phyloP scores from a whole-genome alignment of 1,284 basidiomycete species.

The Lentinula novae-zelandiae region DNA sequence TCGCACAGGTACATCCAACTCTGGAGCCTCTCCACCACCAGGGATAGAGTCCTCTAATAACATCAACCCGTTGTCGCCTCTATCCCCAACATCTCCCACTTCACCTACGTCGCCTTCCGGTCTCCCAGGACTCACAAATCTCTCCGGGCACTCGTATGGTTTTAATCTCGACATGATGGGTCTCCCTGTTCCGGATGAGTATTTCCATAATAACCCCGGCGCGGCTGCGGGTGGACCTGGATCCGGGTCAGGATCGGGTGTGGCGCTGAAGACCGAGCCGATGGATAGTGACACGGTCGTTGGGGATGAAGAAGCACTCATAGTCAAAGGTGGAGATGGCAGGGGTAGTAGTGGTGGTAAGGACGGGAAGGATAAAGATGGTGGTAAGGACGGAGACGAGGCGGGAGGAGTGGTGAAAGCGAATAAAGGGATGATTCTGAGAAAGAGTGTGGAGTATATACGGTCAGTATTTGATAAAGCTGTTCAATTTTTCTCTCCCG shows the following conservation, averaged over 20 bases:
- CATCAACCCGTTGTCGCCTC: neutral
- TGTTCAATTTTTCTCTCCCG: slow-evolving; percentile 4
- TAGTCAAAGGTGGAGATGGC: neutral
- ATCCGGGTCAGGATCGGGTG: neutral
- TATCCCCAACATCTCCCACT: slow-evolving; percentile 7
- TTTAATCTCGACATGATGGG: slow-evolving; percentile 5
- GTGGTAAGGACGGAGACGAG: slow-evolving; percentile 19
- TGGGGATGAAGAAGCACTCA: neutral
- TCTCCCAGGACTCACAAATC: neutral
- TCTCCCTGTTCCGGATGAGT: slow-evolving; percentile 5
- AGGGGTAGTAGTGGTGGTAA: slow-evolving; percentile 21
- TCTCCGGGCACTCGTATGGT: neutral
- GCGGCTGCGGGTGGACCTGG: neutral
- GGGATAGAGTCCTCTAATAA: neutral
- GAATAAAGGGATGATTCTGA: slow-evolving; percentile 86
- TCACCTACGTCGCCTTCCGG: neutral
- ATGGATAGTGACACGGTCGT: neutral
- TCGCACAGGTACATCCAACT: neutral
- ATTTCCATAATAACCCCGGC: neutral
- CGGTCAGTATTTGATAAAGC: slow-evolving; percentile 34
- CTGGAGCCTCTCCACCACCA: neutral
- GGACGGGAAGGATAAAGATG: slow-evolving; percentile 29
- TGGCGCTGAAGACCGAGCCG: neutral
- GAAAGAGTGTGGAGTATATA: slow-evolving; percentile 89
- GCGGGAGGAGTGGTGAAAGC: slow-evolving; percentile 61